Conservation (phyloP, 129 eudicot species). For the Chrysanthemum seticuspe region DNA sequence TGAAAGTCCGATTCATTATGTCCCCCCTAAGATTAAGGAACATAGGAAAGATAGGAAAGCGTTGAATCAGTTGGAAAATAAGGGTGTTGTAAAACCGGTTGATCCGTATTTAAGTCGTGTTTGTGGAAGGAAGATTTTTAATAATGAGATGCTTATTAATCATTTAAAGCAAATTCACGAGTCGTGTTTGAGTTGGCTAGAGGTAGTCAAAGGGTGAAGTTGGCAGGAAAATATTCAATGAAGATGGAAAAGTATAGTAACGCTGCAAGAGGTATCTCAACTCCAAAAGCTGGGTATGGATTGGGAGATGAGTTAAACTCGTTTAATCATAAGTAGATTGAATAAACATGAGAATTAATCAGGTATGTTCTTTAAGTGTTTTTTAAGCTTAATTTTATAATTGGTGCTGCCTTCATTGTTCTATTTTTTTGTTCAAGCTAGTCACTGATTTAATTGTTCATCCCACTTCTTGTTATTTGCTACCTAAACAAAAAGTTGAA, state of each 20-base stretch:
- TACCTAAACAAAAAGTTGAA: too few relatives aligned
- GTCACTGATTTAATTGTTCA: too few relatives aligned
- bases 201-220: constrained; percentile 57
- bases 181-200: constrained; percentile 65
- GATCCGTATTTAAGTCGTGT: constrained; percentile 62
- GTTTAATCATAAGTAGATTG: neutral
- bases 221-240: constrained; percentile 60
- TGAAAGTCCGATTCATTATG: constrained; percentile 51
- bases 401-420: neutral
- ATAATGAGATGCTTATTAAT: constrained; percentile 53
- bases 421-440: neutral
- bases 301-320: constrained; percentile 61
- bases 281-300: constrained; percentile 52
- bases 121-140: constrained; percentile 76
- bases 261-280: constrained; percentile 34
- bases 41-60: constrained; percentile 49
- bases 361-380: constrained; percentile 7
- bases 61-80: constrained; percentile 46
- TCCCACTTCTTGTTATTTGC: too few relatives aligned
- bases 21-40: constrained; percentile 43
- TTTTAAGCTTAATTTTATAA: neutral
- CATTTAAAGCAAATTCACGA: constrained; percentile 87
- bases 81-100: constrained; percentile 49
- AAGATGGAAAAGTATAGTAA: constrained; percentile 77
- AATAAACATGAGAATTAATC: neutral